Evolutionary conservation across 2,329 filamentous ascomycete genomes (phyloP).

Genomic region (Fulvia fulva): DNA sequence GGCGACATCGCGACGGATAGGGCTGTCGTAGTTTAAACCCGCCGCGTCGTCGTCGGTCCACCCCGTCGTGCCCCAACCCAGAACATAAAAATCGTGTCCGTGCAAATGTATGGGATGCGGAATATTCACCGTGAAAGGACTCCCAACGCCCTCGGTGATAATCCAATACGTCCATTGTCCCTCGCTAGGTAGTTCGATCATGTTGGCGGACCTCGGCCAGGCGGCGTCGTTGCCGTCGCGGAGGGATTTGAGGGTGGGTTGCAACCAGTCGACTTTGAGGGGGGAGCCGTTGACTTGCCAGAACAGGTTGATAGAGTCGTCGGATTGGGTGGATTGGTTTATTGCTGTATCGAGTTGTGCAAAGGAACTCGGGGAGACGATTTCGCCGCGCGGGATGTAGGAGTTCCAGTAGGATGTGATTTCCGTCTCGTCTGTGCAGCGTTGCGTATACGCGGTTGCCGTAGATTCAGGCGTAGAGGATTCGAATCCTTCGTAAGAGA

Average conservation of each 20-base stretch:
- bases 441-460: conserved; percentile 32
- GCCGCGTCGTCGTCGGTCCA: conserved; percentile 24
- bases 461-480: conserved; percentile 29
- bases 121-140: conserved; percentile 28
- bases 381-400: conserved; percentile 29
- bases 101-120: conserved; percentile 34
- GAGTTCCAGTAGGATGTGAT: conserved; percentile 40
- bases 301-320: conserved; percentile 31
- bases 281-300: conserved; percentile 44
- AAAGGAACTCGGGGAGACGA: conserved; percentile 23
- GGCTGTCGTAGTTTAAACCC: conserved; percentile 35
- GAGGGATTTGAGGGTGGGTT: conserved; percentile 44
- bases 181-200: conserved; percentile 32
- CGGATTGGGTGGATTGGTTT: conserved; percentile 27
- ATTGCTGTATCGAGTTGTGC: conserved; percentile 28
- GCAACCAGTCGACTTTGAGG: conserved; percentile 42
- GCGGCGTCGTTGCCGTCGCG: conserved; percentile 37
- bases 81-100: conserved; percentile 33
- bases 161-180: conserved; percentile 34
- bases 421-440: conserved; percentile 40
- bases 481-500: conserved; percentile 38
- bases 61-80: conserved; percentile 25
- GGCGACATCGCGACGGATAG: conserved; percentile 39
- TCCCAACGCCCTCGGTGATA: conserved; percentile 30
- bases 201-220: conserved; percentile 34